Base-by-base conservation (phyloP, 176 grass and related monocot species). In the Carex scoparia region DNA sequence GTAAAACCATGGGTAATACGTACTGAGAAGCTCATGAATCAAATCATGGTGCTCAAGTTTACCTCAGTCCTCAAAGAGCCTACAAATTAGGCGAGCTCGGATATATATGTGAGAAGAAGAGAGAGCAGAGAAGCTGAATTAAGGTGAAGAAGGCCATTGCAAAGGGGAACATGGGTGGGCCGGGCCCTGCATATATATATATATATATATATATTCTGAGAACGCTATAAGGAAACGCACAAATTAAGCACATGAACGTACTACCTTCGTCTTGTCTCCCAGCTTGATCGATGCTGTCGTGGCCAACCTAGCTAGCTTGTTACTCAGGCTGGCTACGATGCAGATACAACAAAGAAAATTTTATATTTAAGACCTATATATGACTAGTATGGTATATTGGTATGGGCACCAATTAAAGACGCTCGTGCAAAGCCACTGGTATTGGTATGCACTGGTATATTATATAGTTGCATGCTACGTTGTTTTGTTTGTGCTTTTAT, bases 11-110 rank as follows among this genome's bases (percentile, higher is more conserved):
- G 95, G 93, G 95, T 63, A 95, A 98, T 85, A 86, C 95, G 0
- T 23, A 23, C 23, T 23, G 95, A 95, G 86, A 98, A 93, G 89
- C 86, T 98, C 55, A 98, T 98, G 93, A 93, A 91, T 68, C 95
- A 95, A 90, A 95, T 98, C 82, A 90, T 98, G 89, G 95, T 95
- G 69, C 93, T 95, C 79, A 95, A 94, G 88, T 95, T 98, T 90
- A 92, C 91, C 5, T 93, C 35, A 37, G 35, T 37, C 3, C 35
- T 37, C 95, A 60, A 95, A 93, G 88, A 93, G 89, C 86, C 89
- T 98, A 61, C 95, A 98, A 88, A 23, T 23, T 23, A 89, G 93
- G 71, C 86, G 92, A 89, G 86, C 93, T 33, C 95, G 93, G 86
- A 23, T 23, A 23, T 23, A 93, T 90, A 89, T 98, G 95, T 89